Percentiles rank a stretch among this genome's conserved stretches.
These are phyloP conservation scores for Buxus sempervirens DNA, from an alignment of 164 flowering plant species.

Conservation along the genomic window DNA sequence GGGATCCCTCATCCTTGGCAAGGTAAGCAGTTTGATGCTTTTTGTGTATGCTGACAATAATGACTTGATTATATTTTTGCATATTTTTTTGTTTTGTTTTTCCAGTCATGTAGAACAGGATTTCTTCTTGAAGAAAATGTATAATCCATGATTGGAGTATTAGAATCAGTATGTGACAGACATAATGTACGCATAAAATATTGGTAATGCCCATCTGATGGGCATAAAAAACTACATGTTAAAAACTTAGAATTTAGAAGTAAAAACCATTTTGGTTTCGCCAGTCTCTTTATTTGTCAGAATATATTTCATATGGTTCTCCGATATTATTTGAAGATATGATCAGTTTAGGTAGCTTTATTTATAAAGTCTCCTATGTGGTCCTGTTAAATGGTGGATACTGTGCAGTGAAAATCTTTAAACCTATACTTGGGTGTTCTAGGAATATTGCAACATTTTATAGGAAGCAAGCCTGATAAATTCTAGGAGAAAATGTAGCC, in stretches of 20 bases:
- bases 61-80: background rate
- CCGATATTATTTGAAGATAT: background rate
- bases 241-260: too few species aligned
- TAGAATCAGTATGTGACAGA: background rate
- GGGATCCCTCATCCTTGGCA: constrained; percentile 94
- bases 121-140: background rate
- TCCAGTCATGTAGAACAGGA: background rate
- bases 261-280: background rate
- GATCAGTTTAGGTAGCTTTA: background rate
- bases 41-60: constrained; percentile 1
- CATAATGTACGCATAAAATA: background rate
- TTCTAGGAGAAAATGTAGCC: background rate
- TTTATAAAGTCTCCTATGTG: background rate
- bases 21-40: constrained; percentile 46
- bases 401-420: background rate
- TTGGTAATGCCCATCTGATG: background rate
- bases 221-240: background rate
- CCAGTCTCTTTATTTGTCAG: background rate
- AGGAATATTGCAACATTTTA: background rate
- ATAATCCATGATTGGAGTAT: background rate
- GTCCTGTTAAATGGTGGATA: background rate
- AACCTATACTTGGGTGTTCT: background rate
- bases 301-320: too few species aligned
- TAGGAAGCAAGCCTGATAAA: background rate
- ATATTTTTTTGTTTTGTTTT: background rate